Base-by-base conservation (phyloP, 768 basidiomycete species). In the Lentinus brumalis region DNA sequence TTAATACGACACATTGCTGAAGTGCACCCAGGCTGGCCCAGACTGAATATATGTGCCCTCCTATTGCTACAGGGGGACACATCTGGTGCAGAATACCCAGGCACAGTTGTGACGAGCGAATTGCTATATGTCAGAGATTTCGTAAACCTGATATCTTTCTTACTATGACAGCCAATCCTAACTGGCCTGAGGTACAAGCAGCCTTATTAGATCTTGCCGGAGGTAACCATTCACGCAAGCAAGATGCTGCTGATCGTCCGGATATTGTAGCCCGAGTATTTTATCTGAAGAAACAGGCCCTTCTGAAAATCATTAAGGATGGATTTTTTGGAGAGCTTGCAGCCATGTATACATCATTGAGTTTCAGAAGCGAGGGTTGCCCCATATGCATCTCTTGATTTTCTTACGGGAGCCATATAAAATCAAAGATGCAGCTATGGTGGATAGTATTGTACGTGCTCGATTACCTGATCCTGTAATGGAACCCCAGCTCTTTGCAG, bases 351-450 rank as follows among this genome's bases (percentile, higher is more conserved):
- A 82, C 54, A 78, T 76, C 11, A 83, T 84, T 54, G 81, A 87
- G 59, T 86, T 84, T 65, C 84, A 86, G 66, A 86, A 85, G 58
- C 67, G 79, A 0, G 81, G 82, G 0, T 76, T 86, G 1, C 83
- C 83, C 31, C 83, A 85, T 62, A 77, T 79, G 63, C 85, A 86
- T 67, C 59, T 79, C 14, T 63, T 86, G 0, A 68, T 86, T 41
- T 78, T 80, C 57, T 66, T 85, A 1, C 30, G 71, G 0, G 50
- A 73, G 0, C 53, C 55, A 1, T 46, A 69, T 57, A 79, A 79
- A 55, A 68, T 83, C 3, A 38, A 30, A 0, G 73, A 69, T 12
- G 69, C 78, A 8, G 71, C 68, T 10, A 72, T 75, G 16, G 68
- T 86, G 11, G 76, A 85, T 61, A 59, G 64, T 12, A 55, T 74